Base-by-base conservation (phyloP, 768 basidiomycete genomes). In the Trametes punicea region DNA sequence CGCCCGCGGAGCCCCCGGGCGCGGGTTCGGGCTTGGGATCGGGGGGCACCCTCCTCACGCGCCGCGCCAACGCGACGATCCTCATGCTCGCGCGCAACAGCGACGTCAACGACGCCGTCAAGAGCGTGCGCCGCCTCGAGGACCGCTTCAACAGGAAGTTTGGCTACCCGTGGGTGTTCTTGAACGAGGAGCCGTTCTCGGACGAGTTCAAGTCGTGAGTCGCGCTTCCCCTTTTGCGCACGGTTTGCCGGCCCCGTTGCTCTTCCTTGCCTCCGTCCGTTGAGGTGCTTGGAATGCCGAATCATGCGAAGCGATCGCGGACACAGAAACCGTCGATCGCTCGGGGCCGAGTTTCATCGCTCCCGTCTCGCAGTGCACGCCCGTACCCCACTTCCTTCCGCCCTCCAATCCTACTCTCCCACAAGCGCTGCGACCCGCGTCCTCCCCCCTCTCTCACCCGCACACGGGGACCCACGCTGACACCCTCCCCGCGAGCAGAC, bases 151-250 rank as follows among this genome's bases (percentile, higher is more conserved):
- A 98, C 71, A 73, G 76, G 40, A 80, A 77, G 57, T 88, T 82
- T 62, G 77, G 80, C 20, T 96, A 97, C 65, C 90, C 92, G 4
- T 97, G 90, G 70, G 85, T 93, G 23, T 88, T 97, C 71, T 74
- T 98, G 57, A 96, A 96, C 67, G 93, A 97, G 46, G 81, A 82
- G 59, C 81, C 82, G 0, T 96, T 96, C 70, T 75, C 79, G 13
- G 83, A 86, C 1, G 79, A 82, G 16, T 94, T 95, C 72, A 90
- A 85, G 66, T 73, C 73, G 81, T 83, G 65, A 62, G 78, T 41
- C 10, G 29, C 45, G 8, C 46, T 47, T 55, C 40, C 21, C 16
- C n/a, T 23, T 29, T 2, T 33, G 6, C 31, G 31, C 31, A 8
- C 13, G 8, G 13, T 36, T n/a, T 3, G 1, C 9, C 8, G 5